Evolutionary conservation across 164 flowering plant genomes (phyloP).

Genomic region (Houttuynia cordata): DNA sequence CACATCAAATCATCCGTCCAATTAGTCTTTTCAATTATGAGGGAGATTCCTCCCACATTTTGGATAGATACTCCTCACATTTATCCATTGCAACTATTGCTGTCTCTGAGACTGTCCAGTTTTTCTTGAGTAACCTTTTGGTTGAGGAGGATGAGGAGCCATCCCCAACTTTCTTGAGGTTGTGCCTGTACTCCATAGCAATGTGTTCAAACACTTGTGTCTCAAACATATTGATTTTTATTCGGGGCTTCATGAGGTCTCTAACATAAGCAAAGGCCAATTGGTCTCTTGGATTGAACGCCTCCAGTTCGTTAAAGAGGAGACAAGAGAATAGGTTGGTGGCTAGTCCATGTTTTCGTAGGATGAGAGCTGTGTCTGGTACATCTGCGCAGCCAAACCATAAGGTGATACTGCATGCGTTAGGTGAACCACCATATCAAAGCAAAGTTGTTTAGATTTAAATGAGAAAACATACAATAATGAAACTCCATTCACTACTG

Average conservation of each 20-base stretch:
- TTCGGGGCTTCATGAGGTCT: constrained; percentile 57
- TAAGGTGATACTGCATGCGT: neutral
- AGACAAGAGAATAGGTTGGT: constrained; percentile 79
- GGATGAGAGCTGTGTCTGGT: constrained; percentile 75
- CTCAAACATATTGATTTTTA: constrained; percentile 79
- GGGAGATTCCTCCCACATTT: constrained; percentile 65
- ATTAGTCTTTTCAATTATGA: constrained; percentile 15
- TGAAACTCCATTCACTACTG: neutral
- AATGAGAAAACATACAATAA: too few relatives aligned
- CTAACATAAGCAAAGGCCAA: constrained; percentile 84
- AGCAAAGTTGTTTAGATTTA: neutral
- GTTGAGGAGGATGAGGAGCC: neutral
- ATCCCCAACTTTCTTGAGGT: constrained; percentile 23
- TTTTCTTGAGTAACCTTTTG: constrained; percentile 4
- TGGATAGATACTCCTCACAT: constrained; percentile 35
- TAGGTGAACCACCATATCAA: neutral
- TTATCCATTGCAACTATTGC: constrained; percentile 20
- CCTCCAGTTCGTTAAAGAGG: constrained; percentile 80
- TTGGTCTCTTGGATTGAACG: constrained; percentile 89
- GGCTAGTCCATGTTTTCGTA: constrained; percentile 64
- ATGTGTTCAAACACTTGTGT: constrained; percentile 79
- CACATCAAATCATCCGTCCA: neutral
- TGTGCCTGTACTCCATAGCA: constrained; percentile 74
- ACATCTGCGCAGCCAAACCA: constrained; percentile 47
- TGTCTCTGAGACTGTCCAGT: constrained; percentile 15